These are phyloP conservation scores for Taphrina communis DNA, from an alignment of 1,139 yeast genomes.

Conservation along the genomic window DNA sequence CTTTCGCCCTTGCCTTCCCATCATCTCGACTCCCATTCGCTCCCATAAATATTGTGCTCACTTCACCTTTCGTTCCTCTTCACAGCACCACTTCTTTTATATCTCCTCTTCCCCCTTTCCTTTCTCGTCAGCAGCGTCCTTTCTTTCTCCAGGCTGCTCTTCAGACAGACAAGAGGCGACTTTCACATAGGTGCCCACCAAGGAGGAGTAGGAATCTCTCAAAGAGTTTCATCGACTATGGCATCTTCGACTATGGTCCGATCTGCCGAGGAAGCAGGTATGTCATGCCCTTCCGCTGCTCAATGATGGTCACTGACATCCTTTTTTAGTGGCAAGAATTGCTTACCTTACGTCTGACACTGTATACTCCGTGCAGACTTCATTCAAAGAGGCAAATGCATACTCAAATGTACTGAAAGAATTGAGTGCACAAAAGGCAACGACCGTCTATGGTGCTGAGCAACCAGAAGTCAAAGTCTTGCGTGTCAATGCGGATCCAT, in stretches of 20 bases:
- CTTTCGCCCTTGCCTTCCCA: not conserved
- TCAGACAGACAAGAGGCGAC: not conserved
- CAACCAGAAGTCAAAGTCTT: conserved; percentile 39
- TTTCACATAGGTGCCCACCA: not conserved
- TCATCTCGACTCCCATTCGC: conserved; percentile 10
- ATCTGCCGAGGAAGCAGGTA: conserved; percentile 38
- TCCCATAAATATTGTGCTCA: not conserved
- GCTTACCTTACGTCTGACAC: conserved; percentile 47
- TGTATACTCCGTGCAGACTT: conserved; percentile 46
- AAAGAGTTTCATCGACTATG: not conserved
- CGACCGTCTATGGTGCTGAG: conserved; percentile 32
- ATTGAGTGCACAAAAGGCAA: conserved; percentile 42
- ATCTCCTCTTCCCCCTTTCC: not conserved
- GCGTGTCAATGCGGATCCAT: conserved; percentile 47
- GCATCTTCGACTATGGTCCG: conserved; percentile 10
- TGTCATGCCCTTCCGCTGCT: not conserved
- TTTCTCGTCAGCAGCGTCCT: not conserved
- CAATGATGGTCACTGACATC: not conserved
- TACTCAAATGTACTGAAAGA: conserved; percentile 24
- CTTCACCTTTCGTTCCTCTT: not conserved
- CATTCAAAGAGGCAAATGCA: conserved; percentile 42
- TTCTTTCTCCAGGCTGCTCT: too few species aligned
- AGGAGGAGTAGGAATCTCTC: not conserved
- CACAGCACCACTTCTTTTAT: not conserved
- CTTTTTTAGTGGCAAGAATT: conserved; percentile 45